Evolutionary conservation across 345 rosid species (phyloP).

Genomic region (Mallotus nudiflorus): DNA sequence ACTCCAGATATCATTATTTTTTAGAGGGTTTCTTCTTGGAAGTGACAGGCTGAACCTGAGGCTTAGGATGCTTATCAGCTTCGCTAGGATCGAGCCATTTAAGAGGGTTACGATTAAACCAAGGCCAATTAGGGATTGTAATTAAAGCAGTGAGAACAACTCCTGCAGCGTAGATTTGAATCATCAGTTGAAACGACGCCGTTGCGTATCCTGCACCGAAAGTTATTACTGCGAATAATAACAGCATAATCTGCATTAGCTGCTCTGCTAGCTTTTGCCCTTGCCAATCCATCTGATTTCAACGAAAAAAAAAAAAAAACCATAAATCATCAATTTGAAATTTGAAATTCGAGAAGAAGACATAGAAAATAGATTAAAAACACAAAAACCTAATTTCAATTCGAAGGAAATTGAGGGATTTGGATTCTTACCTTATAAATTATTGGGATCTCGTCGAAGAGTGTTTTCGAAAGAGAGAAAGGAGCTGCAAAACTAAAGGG

Average conservation of each 20-base stretch:
- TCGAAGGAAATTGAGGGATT: too few species aligned
- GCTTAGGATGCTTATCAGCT: slow-evolving; percentile 83
- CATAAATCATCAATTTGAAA: neutral
- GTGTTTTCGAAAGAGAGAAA: neutral
- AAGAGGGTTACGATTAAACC: slow-evolving; percentile 77
- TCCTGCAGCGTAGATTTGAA: slow-evolving; percentile 70
- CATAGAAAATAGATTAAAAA: too few species aligned
- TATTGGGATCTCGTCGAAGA: neutral
- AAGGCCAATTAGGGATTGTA: slow-evolving; percentile 90
- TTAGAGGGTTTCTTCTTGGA: slow-evolving; percentile 66
- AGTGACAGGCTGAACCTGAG: slow-evolving; percentile 38
- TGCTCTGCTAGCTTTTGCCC: slow-evolving; percentile 94
- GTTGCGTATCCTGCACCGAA: slow-evolving; percentile 48
- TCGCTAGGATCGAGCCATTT: slow-evolving; percentile 79
- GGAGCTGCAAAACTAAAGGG: too few species aligned
- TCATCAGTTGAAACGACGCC: slow-evolving; percentile 79
- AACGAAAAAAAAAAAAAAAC: neutral
- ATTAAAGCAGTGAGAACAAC: slow-evolving; percentile 65
- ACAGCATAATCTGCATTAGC: slow-evolving; percentile 78
- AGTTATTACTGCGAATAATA: slow-evolving; percentile 59
- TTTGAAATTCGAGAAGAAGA: too few species aligned
- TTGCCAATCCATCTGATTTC: slow-evolving; percentile 86
- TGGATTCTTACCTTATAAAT: too few species aligned
- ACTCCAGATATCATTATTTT: slow-evolving; percentile 37
- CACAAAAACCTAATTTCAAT: neutral